phyloP scores from a whole-genome alignment of 192 early-diverging fungal genomes.

The Coemansia sp. region DNA sequence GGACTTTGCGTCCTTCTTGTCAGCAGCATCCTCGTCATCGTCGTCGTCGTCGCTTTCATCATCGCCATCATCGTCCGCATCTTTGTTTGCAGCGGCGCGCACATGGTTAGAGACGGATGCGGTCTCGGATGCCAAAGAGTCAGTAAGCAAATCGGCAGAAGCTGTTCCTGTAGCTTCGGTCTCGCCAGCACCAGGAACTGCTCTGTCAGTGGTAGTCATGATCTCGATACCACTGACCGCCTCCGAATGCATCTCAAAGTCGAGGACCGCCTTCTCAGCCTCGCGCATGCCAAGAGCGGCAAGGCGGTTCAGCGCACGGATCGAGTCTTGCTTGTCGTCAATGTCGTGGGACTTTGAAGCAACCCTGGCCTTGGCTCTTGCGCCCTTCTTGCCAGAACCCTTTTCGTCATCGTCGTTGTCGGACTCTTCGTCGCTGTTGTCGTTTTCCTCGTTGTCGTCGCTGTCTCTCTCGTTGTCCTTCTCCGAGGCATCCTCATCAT shows the following conservation, averaged over 20 bases:
- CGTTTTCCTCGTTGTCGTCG: constrained; percentile 13
- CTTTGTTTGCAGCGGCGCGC: constrained; percentile 10
- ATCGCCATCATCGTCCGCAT: constrained; percentile 10
- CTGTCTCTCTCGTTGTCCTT: constrained; percentile 7
- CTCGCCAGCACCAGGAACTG: neutral
- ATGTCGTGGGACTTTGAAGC: neutral
- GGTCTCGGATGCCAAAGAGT: neutral
- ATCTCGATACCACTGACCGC: constrained; percentile 16
- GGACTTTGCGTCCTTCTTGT: constrained; percentile 8
- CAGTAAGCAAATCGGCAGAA: neutral
- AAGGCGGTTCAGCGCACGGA: constrained; percentile 39
- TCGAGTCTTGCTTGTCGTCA: constrained; percentile 6
- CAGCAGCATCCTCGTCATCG: constrained; percentile 5
- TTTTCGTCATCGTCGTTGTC: constrained; percentile 1
- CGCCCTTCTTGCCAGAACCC: neutral
- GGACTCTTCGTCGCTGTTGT: constrained; percentile 10
- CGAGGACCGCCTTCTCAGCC: constrained; percentile 37
- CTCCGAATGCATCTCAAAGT: constrained; percentile 38
- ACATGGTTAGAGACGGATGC: neutral
- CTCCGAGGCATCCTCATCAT: neutral
- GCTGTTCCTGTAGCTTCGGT: neutral
- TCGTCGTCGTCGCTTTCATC: constrained; percentile 4
- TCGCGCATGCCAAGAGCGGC: constrained; percentile 41
- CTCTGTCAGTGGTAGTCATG: constrained; percentile 27
- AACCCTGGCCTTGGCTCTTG: constrained; percentile 11